Base-by-base conservation (phyloP, 441 rosid genomes). In the Eutrema salsugineum region DNA sequence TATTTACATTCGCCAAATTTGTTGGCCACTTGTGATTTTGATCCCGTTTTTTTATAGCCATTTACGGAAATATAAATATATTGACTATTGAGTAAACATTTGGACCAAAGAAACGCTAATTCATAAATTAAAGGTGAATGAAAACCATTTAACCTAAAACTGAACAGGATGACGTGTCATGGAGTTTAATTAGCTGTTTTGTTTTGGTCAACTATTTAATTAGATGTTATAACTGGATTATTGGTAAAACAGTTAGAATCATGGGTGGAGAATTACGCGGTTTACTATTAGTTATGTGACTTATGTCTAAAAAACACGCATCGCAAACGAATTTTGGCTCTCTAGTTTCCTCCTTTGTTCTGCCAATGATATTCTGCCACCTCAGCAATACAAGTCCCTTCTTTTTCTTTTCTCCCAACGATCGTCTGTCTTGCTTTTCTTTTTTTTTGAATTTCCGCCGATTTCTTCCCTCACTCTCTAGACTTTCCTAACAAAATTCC, bases 101-200 rank as follows among this genome's bases (percentile, higher is more conserved):
- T 22, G 2, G 24, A 22, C 27, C 2, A 24, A 24, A 24, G 3
- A 24, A 0, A 0, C 27, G 4, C 27, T 24, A 24, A 24, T 24
- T 24, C 3, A 3, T 24, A 24, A 24, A 24, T 3, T 24, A 2
- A 24, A 24, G 27, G 27, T 24, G 27, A 24, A n/a, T n/a, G n/a
- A n/a, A n/a, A 24, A 24, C 27, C 27, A 24, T 24, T 2, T 24
- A 24, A 3, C 27, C 2, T 24, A 6, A 32, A 32, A 32, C 6
- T 32, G 6, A 32, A 19, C 12, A 55, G 22, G 27, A 1, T 57
- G 42, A 55, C 24, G 60, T 55, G 61, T 35, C 16, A 60, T 40
- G 65, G 57, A 56, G 65, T 35, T 44, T 22, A 69, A 58, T 47
- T 27, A 58, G 66, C 17, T 69, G 57, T n/a, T n/a, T n/a, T n/a